Evolutionary conservation across 257 asterid species (phyloP), one percentile per base, ranked within the genome.

Genomic region (Anisodus acutangulus): DNA sequence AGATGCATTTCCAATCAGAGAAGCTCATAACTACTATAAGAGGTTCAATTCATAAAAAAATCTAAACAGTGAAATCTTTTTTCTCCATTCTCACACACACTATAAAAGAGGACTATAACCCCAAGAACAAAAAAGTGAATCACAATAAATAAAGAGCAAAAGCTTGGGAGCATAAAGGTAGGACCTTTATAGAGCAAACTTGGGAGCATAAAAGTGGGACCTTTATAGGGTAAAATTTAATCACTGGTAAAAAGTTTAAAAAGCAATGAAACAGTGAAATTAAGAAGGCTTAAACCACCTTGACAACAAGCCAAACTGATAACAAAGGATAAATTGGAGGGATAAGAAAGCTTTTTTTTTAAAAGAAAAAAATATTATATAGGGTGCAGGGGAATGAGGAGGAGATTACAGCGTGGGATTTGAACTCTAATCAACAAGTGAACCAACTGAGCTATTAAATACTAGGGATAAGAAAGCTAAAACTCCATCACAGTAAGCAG

Each of bases 41-140:
- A 54, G 51, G 16, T 76, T 59, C 71, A 17, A 11, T 76, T 59
- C 71, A 17, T 5, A 12, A 51, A 64, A 13, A 19, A 85, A 70
- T 31, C 59, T 12, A 68, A 47, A 62, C 2, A 5, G 53, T 8
- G 2, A 68, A 12, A 31, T 2, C n/a, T 54, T 58, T 53, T 51
- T 82, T 67, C 41, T 19, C 41, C 39, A 47, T 19, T 2, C 57
- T n/a, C 35, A 31, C 35, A 31, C 35, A 31, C 80, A 47, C 17
- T n/a, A 71, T 19, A 43, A 43, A 71, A 45, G 57, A 69, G 2
- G 26, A 9, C 31, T 43, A 70, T 43, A 17, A 70, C 54, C 78
- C 66, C 79, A 16, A 71, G 39, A 71, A 71, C 79, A 71, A 70
- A 43, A 45, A n/a, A 43, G 39, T 71, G 41, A 45, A 45, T 71